A percentile compares a stretch with the other conserved stretches of the same genome.
Evolutionary conservation across 352 stramenopile species (phyloP).

Genomic region (Blastocystis hominis): DNA sequence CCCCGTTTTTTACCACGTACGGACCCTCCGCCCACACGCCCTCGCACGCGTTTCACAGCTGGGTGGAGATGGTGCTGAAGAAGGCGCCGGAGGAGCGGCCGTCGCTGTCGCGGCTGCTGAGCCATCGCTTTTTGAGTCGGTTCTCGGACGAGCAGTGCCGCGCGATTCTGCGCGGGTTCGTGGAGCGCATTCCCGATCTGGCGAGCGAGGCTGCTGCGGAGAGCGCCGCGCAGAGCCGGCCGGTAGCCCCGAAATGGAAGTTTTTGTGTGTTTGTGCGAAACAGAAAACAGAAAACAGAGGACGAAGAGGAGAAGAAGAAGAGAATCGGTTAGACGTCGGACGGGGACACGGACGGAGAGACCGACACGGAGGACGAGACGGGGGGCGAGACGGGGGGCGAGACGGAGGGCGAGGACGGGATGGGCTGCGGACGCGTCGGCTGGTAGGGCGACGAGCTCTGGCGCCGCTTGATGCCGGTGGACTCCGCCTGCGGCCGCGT

Average conservation of each 20-base stretch:
- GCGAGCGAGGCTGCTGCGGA: neutral
- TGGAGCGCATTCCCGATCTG: conserved; percentile 20
- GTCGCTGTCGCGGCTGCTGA: neutral
- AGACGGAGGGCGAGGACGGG: neutral
- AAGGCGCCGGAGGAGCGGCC: conserved; percentile 16
- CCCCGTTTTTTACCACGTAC: conserved; percentile 16
- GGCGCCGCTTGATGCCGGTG: neutral
- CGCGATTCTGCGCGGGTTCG: neutral
- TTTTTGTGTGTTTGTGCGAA: neutral
- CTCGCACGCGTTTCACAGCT: neutral
- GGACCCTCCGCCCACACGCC: neutral
- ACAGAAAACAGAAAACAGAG: neutral
- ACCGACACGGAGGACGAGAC: neutral
- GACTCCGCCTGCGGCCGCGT: neutral
- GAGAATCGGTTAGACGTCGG: neutral
- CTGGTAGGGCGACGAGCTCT: neutral
- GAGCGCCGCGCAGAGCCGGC: neutral
- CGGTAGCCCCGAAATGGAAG: neutral
- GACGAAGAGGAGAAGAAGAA: neutral
- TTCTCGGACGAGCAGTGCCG: neutral
- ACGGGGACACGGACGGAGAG: neutral
- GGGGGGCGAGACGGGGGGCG: too few species aligned
- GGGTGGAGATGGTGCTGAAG: conserved; percentile 8
- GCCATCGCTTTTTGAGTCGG: neutral
- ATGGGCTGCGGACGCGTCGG: too few species aligned